phyloP scores from a whole-genome alignment of 768 basidiomycete species.

The Serendipita vermifera region DNA sequence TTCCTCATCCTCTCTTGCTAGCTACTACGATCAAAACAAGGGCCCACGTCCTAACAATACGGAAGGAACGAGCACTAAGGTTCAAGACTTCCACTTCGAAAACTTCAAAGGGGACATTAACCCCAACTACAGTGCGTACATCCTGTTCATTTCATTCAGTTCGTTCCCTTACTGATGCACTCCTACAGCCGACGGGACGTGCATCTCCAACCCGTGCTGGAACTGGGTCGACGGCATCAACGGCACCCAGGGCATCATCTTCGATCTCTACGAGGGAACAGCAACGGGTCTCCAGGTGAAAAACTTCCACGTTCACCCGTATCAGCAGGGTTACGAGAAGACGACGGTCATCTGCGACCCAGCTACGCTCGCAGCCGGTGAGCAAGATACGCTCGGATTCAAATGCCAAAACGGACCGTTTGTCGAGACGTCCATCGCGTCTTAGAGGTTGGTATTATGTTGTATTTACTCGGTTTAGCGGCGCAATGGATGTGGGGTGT shows the following conservation, averaged over 20 bases:
- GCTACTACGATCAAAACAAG: constrained; percentile 52
- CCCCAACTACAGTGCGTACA: constrained; percentile 25
- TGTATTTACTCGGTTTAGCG: too few species aligned
- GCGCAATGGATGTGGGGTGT: too few species aligned
- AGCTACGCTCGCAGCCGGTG: constrained; percentile 10
- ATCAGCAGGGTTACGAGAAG: not conserved
- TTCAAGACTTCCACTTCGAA: constrained; percentile 45
- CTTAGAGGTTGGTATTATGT: too few species aligned
- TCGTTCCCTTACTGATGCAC: not conserved
- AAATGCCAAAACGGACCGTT: constrained; percentile 13
- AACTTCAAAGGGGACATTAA: constrained; percentile 40
- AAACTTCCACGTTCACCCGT: constrained; percentile 4
- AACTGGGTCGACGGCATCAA: constrained; percentile 42
- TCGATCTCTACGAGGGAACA: constrained; percentile 44
- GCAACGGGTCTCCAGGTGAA: constrained; percentile 22
- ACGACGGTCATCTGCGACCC: constrained; percentile 14
- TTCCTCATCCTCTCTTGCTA: constrained; percentile 19
- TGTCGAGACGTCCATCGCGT: not conserved
- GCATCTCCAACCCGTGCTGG: constrained; percentile 50
- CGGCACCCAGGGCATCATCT: constrained; percentile 44
- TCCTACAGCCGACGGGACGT: constrained; percentile 39
- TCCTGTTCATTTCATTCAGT: constrained; percentile 11
- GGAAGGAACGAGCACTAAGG: constrained; percentile 38
- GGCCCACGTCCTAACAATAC: constrained; percentile 33
- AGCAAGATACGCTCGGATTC: constrained; percentile 14